Evolutionary conservation across 2,329 filamentous ascomycete species (phyloP).

Genomic region (Pseudogymnoascus sp.): DNA sequence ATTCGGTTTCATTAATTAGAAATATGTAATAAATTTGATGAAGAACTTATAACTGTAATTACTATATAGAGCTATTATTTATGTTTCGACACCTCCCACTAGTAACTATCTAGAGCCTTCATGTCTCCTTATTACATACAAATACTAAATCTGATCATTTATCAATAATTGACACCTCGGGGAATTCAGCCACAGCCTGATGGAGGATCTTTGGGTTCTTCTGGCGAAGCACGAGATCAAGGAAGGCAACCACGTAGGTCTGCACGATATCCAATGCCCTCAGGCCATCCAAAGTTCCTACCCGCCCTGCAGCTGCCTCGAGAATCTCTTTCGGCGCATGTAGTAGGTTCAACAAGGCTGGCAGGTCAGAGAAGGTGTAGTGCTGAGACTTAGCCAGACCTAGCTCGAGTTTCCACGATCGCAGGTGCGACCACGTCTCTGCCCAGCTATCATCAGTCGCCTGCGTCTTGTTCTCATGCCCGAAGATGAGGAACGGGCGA

Average conservation of each 20-base stretch:
- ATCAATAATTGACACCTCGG: slow-evolving; percentile 17
- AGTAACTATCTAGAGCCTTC: neutral
- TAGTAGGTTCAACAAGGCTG: slow-evolving; percentile 22
- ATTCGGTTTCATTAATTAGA: too few species aligned
- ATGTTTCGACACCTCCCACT: neutral
- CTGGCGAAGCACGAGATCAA: slow-evolving; percentile 24
- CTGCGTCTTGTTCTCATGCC: slow-evolving; percentile 24
- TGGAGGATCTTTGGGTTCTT: slow-evolving; percentile 12
- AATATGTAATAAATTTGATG: too few species aligned
- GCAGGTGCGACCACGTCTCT: slow-evolving; percentile 21
- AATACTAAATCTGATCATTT: neutral
- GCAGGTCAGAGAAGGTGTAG: slow-evolving; percentile 28
- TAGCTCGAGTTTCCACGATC: slow-evolving; percentile 28
- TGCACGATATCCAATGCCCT: slow-evolving; percentile 25
- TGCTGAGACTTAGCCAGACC: slow-evolving; percentile 26
- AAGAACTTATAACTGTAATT: neutral
- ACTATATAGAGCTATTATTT: neutral
- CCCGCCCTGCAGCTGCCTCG: slow-evolving; percentile 17
- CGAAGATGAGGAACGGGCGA: slow-evolving; percentile 29
- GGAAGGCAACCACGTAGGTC: slow-evolving; percentile 27
- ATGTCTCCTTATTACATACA: neutral
- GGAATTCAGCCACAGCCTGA: slow-evolving; percentile 14
- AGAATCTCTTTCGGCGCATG: slow-evolving; percentile 16
- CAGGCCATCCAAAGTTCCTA: slow-evolving; percentile 26
- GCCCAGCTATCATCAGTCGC: slow-evolving; percentile 21